phyloP scores from a whole-genome alignment of 2,329 filamentous ascomycete species.

The Hypoxylon sp. region DNA sequence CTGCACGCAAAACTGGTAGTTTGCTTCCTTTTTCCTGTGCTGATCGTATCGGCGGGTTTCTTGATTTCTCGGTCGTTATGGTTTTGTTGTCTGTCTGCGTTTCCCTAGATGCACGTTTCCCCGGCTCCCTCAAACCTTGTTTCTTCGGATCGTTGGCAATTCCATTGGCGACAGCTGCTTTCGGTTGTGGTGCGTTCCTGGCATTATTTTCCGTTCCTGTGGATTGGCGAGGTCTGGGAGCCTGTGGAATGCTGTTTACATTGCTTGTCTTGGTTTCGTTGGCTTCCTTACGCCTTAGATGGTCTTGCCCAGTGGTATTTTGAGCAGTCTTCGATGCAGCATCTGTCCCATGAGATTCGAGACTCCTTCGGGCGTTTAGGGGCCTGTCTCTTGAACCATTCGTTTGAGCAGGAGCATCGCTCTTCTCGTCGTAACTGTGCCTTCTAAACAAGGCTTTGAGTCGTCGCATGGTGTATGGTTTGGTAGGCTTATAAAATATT shows the following conservation, averaged over 20 bases:
- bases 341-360: background rate
- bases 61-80: background rate
- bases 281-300: background rate
- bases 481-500: background rate
- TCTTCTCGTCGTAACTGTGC: constrained; percentile 2
- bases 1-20: background rate
- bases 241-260: no score
- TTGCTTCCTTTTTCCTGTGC: background rate
- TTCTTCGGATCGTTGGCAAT: no score
- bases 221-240: no score
- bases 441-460: constrained; percentile 15
- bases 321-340: background rate
- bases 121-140: no score
- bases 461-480: constrained; percentile 5
- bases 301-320: background rate
- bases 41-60: background rate
- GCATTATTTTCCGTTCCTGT: no score
- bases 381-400: background rate
- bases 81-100: background rate
- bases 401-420: background rate
- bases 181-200: no score
- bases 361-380: background rate
- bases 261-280: no score
- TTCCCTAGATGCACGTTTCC: no score
- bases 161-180: no score